Evolutionary conservation across 108 stramenopile genomes (phyloP), one percentile per base, ranked within the genome.

Genomic region (Discostella pseudostelligera): DNA sequence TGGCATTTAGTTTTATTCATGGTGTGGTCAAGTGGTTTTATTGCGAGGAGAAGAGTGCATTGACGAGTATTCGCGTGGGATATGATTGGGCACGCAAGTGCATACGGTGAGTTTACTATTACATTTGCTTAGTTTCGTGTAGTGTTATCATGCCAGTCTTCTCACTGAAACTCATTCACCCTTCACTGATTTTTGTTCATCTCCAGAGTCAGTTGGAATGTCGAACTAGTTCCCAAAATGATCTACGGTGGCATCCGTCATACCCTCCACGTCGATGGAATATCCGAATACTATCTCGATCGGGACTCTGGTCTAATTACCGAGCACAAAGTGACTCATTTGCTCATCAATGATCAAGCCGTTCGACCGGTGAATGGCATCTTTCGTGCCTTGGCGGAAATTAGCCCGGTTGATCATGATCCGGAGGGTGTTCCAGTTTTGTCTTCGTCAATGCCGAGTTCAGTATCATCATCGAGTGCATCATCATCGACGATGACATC

Each of bases 31-130:
- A 73, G 6, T 53, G 89, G 60, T 83, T 92, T 56, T 92, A 92
- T 51, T 84, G 83, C 35, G 83, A 84, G 48, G 81, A 84, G 25
- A 71, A 70, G 56, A 86, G 85, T 25, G 50, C 56, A 0, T 28
- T 92, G 40, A 87, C 82, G 24, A 62, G 54, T 39, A 74, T 85
- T 62, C 76, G 86, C 9, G 59, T 84, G 64, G 84, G 80, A 54
- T 92, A 84, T 51, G 91, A 92, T 71, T 80, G 78, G 78, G 87
- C 85, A 0, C 76, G 87, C 35, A 85, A 87, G 14, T 79, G 82
- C 59, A 89, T 92, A 58, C 76, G 90, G 73, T 74, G 24, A 22
- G 72, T 60, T 42, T n/a, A n/a, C n/a, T n/a, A n/a, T n/a, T n/a
- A n/a, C n/a, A n/a, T n/a, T n/a, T n/a, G n/a, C n/a, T n/a, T n/a